phyloP scores from a whole-genome alignment of 1,284 basidiomycete species.

The Microbotryum violaceum region DNA sequence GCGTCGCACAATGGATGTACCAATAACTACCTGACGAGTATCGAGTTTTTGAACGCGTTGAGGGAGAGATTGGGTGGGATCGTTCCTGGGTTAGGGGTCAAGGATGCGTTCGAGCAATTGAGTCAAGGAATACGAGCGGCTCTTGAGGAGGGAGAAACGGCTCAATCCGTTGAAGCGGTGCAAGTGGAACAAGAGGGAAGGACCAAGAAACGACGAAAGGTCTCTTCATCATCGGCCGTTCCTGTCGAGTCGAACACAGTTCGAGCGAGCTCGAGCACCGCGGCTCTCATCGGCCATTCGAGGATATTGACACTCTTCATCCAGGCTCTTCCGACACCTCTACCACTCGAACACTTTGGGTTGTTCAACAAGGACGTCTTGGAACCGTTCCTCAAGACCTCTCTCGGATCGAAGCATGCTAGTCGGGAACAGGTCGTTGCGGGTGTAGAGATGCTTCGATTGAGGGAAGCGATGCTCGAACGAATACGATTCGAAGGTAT shows the following conservation, averaged over 20 bases:
- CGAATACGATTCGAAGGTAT: conserved; percentile 1
- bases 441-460: conserved; percentile 14
- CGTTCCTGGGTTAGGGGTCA: too few species aligned
- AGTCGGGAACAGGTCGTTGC: neutral
- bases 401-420: neutral
- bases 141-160: too few species aligned
- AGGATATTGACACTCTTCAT: neutral
- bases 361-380: neutral
- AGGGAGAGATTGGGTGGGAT: too few species aligned
- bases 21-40: too few species aligned
- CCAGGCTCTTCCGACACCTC: neutral
- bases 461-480: conserved; percentile 11
- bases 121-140: too few species aligned
- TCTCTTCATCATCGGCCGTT: too few species aligned
- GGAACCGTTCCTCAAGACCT: neutral
- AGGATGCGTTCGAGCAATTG: too few species aligned
- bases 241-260: neutral
- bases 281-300: neutral
- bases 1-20: neutral
- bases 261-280: too few species aligned
- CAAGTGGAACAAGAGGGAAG: too few species aligned
- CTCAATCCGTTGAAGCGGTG: too few species aligned
- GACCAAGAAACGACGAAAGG: conserved; percentile 10
- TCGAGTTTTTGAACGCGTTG: too few species aligned
- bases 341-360: neutral